Evolutionary conservation across 1,139 yeast species (phyloP), one percentile per base, ranked within the genome.

Genomic region (Geotrichum candidum): DNA sequence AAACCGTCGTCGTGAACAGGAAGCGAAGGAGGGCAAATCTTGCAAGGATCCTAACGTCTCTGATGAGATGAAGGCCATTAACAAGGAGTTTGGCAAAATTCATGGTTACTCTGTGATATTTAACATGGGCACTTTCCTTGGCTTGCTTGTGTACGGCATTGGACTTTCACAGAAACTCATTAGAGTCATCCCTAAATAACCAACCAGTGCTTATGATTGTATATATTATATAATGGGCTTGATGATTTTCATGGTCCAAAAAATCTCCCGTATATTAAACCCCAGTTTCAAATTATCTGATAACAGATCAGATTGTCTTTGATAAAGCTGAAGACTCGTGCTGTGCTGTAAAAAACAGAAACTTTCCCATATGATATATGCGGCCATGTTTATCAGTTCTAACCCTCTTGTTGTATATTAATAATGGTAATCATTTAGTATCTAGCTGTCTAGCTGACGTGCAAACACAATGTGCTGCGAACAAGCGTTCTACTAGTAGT

Each of bases 101-200:
- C 98, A 92, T 70, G 96, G 92, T 0, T 67, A 86, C 58, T 85
- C 92, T 56, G 80, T 90, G 64, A 74, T 88, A 68, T 77, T 85
- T 71, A 89, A 90, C 76, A 67, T 89, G 70, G 74, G 81, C 15
- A 83, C 88, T 58, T 82, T 88, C 65, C 73, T 81, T 9, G 79
- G 87, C 25, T 77, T 89, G 65, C 81, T 87, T 3, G 83, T 82
- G 31, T 94, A 92, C 74, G 97, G 97, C 1, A 75, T 84, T 65
- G 57, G 50, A 11, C 53, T 59, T 18, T 51, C 53, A 15, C 50
- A 38, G 45, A 55, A 55, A 35, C 31, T 55, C n/a, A 33, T 55
- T 10, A 55, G 58, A 48, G 23, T 41, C 10, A 9, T 41, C 10
- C 48, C 48, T 41, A 55, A 48, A 48, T 55, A 48, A 33, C 15